A percentile compares a stretch with the other conserved stretches of the same genome.
Evolutionary conservation across 2,329 filamentous ascomycete genomes (phyloP).

Genomic region (Clonostachys byssicola): DNA sequence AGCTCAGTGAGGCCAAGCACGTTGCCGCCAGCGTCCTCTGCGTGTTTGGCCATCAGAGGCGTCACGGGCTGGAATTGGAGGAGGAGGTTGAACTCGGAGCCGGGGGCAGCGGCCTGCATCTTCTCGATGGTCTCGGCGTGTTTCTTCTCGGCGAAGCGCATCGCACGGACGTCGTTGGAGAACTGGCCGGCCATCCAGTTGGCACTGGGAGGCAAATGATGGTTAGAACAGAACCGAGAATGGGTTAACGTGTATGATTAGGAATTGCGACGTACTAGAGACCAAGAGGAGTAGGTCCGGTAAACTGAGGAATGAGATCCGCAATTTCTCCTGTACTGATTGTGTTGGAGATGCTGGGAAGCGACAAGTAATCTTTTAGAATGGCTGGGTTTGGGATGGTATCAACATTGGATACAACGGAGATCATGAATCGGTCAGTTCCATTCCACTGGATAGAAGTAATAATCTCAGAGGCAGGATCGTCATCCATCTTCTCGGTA

Average conservation of each 20-base stretch:
- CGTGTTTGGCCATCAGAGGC: conserved; percentile 4
- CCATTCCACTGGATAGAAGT: conserved; percentile 4
- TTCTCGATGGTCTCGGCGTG: conserved; percentile 6
- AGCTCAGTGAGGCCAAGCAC: conserved; percentile 6
- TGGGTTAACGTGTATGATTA: neutral
- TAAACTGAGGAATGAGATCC: neutral
- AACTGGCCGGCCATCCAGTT: neutral
- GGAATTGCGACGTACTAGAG: neutral
- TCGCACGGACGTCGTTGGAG: conserved; percentile 1
- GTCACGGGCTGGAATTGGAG: conserved; percentile 10
- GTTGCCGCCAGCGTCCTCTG: conserved; percentile 2
- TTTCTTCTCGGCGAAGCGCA: no score
- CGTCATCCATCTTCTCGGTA: conserved; percentile 11
- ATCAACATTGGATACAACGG: conserved; percentile 7
- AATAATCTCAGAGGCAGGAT: conserved; percentile 11
- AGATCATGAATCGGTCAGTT: neutral
- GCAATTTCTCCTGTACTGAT: neutral
- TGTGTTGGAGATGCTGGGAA: neutral
- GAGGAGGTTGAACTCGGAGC: conserved; percentile 9
- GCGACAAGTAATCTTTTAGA: conserved; percentile 3
- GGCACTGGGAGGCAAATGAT: neutral
- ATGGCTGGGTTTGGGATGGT: conserved; percentile 3
- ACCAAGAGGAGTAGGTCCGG: neutral
- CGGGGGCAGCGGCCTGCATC: conserved; percentile 9
- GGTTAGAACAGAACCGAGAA: neutral